Conservation (phyloP, 495 filamentous ascomycete species). For the Sordaria brevicollis region DNA sequence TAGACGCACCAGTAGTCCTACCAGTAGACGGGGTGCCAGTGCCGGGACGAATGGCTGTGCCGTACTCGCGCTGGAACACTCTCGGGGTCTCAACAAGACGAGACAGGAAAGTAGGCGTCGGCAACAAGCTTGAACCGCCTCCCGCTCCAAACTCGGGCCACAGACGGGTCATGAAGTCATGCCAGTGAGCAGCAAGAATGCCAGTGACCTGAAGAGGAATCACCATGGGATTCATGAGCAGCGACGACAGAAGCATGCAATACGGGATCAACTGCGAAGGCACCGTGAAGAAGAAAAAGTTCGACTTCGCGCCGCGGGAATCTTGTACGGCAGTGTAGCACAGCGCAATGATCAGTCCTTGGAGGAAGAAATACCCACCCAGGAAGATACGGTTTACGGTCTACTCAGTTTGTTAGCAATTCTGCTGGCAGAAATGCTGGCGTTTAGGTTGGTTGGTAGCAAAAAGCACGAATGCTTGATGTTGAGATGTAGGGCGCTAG, state of each 20-base stretch:
- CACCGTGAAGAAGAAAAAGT: conserved; percentile 68
- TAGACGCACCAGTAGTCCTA: conserved; percentile 24
- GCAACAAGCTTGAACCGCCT: conserved; percentile 59
- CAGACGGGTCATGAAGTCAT: conserved; percentile 73
- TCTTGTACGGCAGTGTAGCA: conserved; percentile 77
- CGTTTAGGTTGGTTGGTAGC: neutral
- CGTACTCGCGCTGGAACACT: conserved; percentile 41
- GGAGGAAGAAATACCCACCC: conserved; percentile 42
- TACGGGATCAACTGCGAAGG: conserved; percentile 65
- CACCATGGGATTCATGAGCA: conserved; percentile 44
- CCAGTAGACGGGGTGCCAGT: conserved; percentile 22
- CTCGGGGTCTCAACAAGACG: conserved; percentile 45
- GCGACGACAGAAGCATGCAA: conserved; percentile 58
- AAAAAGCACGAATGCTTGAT: conserved; percentile 3
- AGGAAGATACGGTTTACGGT: conserved; percentile 40
- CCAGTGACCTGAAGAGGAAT: conserved; percentile 49
- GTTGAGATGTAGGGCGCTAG: conserved; percentile 73
- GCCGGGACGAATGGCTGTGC: conserved; percentile 40
- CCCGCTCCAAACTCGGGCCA: conserved; percentile 79
- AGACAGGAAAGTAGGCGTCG: conserved; percentile 56
- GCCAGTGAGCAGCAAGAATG: conserved; percentile 70
- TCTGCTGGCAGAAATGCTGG: neutral
- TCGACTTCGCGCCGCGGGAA: conserved; percentile 58
- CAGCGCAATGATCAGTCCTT: conserved; percentile 63
- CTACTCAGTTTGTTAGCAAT: conserved; percentile 24